Conservation (phyloP, 1,284 basidiomycete genomes). For the Neonothopanus nambi region DNA sequence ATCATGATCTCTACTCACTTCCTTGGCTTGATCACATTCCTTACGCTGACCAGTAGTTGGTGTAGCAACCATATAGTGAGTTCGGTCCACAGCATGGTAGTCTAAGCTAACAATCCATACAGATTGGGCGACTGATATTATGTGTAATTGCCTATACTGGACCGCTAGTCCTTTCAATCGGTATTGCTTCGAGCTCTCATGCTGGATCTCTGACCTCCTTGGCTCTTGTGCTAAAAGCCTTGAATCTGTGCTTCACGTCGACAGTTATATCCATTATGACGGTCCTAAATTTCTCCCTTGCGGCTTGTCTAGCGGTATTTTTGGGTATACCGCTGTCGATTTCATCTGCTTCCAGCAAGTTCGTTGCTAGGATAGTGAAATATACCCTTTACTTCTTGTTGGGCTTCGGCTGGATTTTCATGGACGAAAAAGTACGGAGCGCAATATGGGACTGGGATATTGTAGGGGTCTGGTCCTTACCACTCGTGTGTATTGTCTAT, state of each 20-base stretch:
- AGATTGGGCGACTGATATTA: slow-evolving; percentile 24
- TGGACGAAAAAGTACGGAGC: slow-evolving; percentile 42
- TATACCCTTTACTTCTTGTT: slow-evolving; percentile 47
- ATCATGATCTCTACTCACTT: slow-evolving; percentile 58
- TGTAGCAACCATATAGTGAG: slow-evolving; percentile 28
- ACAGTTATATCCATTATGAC: slow-evolving; percentile 83
- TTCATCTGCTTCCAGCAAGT: slow-evolving; percentile 33
- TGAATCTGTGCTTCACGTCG: slow-evolving; percentile 78
- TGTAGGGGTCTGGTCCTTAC: slow-evolving; percentile 73
- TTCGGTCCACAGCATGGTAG: no score
- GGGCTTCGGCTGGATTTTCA: slow-evolving; percentile 59
- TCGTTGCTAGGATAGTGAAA: slow-evolving; percentile 32
- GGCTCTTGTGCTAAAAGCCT: slow-evolving; percentile 59
- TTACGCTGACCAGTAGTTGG: slow-evolving; percentile 40
- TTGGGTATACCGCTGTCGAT: slow-evolving; percentile 63
- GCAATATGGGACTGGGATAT: slow-evolving; percentile 73
- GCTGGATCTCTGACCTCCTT: slow-evolving; percentile 37
- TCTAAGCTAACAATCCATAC: no score
- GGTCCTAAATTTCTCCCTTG: slow-evolving; percentile 88
- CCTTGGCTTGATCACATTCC: slow-evolving; percentile 51
- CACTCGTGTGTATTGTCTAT: slow-evolving; percentile 73
- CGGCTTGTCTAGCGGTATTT: slow-evolving; percentile 63
- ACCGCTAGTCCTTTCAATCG: slow-evolving; percentile 23
- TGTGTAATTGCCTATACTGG: slow-evolving; percentile 30
- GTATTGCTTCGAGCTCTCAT: background rate